Evolutionary conservation across 495 filamentous ascomycete genomes (phyloP).

Genomic region (Penicillium manginii): DNA sequence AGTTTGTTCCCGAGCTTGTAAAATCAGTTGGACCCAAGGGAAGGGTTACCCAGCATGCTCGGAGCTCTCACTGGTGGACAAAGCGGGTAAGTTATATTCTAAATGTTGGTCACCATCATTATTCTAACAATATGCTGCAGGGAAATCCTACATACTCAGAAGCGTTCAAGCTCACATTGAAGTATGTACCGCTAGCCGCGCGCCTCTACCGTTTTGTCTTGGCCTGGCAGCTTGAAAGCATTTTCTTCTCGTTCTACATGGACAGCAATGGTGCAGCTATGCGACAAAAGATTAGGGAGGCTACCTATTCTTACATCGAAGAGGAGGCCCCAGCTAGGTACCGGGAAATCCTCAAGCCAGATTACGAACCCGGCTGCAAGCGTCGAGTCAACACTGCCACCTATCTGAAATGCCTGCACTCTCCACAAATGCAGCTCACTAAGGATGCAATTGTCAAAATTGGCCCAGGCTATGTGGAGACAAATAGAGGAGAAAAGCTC

Average conservation of each 20-base stretch:
- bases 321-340: slow-evolving; percentile 55
- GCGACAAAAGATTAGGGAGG: slow-evolving; percentile 10
- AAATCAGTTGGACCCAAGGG: slow-evolving; percentile 35
- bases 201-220: slow-evolving; percentile 11
- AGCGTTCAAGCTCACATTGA: slow-evolving; percentile 8
- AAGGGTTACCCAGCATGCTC: slow-evolving; percentile 56
- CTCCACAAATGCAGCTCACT: slow-evolving; percentile 52
- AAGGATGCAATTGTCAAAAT: slow-evolving; percentile 47
- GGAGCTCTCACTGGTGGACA: slow-evolving; percentile 56
- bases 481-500: slow-evolving; percentile 46
- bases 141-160: slow-evolving; percentile 14
- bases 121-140: background rate
- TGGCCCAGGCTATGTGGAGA: slow-evolving; percentile 21
- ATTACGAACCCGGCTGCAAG: slow-evolving; percentile 62
- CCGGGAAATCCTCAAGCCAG: slow-evolving; percentile 57
- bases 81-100: slow-evolving; percentile 5
- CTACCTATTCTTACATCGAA: slow-evolving; percentile 39
- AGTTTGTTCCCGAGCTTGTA: slow-evolving; percentile 37
- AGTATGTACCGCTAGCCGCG: slow-evolving; percentile 12
- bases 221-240: slow-evolving; percentile 13
- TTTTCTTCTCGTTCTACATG: slow-evolving; percentile 14
- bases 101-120: background rate
- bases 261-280: slow-evolving; percentile 6
- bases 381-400: slow-evolving; percentile 52
- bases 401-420: slow-evolving; percentile 53